Conservation (phyloP, 176 grass and related monocot species). For the Rhynchospora breviuscula region DNA sequence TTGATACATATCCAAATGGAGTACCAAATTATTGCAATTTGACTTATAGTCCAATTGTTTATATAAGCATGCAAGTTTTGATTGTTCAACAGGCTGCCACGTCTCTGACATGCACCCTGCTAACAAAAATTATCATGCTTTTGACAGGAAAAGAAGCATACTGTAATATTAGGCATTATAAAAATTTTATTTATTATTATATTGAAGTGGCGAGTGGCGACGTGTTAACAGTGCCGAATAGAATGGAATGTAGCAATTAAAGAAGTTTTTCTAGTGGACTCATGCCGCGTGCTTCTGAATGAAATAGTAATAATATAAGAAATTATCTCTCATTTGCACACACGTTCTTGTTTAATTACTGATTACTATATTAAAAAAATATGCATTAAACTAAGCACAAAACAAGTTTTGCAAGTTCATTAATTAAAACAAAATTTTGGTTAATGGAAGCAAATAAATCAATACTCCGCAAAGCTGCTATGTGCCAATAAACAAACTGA, state of each 20-base stretch:
- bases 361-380: too few relatives aligned
- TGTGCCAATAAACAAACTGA: constrained; percentile 6
- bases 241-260: background rate
- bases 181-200: background rate
- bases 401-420: background rate
- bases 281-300: background rate
- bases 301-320: background rate
- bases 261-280: background rate
- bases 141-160: background rate
- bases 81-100: constrained; percentile 7
- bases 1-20: constrained; percentile 11
- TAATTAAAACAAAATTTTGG: background rate
- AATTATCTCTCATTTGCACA: too few relatives aligned
- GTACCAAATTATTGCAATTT: constrained; percentile 10
- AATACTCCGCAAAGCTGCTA: background rate
- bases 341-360: too few relatives aligned
- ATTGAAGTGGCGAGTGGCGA: background rate
- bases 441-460: background rate
- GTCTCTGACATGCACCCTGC: background rate
- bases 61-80: background rate
- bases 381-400: background rate
- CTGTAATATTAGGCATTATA: background rate
- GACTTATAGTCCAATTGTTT: constrained; percentile 6
- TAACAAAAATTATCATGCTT: constrained; percentile 16
- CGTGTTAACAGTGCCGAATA: background rate